Evolutionary conservation across 2,329 filamentous ascomycete species (phyloP).

Genomic region (Metarhizium brunneum): DNA sequence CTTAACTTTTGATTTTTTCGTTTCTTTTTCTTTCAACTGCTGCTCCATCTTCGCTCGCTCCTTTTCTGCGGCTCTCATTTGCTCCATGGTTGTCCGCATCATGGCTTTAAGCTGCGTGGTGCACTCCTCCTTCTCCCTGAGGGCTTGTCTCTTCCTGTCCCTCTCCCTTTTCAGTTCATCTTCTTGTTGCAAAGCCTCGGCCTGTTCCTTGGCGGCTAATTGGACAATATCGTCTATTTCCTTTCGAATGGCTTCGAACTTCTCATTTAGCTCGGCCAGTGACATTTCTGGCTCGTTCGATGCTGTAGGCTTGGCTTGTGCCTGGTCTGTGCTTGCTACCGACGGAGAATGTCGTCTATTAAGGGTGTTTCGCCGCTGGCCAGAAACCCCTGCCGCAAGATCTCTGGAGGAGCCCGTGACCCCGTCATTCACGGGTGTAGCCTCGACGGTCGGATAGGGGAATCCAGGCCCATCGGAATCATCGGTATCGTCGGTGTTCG

Average conservation of each 20-base stretch:
- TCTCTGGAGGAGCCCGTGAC: conserved; percentile 57
- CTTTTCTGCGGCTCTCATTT: conserved; percentile 73
- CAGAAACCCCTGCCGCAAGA: conserved; percentile 33
- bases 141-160: conserved; percentile 64
- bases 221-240: conserved; percentile 74
- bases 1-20: conserved; percentile 58
- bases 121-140: conserved; percentile 86
- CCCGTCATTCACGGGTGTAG: conserved; percentile 51
- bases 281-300: conserved; percentile 53
- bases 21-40: conserved; percentile 56
- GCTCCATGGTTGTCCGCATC: conserved; percentile 68
- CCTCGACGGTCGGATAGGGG: conserved; percentile 50
- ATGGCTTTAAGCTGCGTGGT: conserved; percentile 77
- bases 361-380: conserved; percentile 43
- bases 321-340: conserved; percentile 45
- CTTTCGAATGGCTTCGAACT: conserved; percentile 67
- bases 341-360: conserved; percentile 70
- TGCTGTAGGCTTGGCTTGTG: conserved; percentile 31
- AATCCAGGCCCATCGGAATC: conserved; percentile 35
- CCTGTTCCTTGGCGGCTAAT: conserved; percentile 62
- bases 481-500: conserved; percentile 34
- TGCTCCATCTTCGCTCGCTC: conserved; percentile 72
- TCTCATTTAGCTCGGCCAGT: conserved; percentile 70
- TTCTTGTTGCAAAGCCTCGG: conserved; percentile 57
- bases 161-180: conserved; percentile 67